Percentiles rank a stretch among this genome's conserved stretches.
Evolutionary conservation across 2,329 filamentous ascomycete genomes (phyloP).

Genomic region (Aspergillus sp.): DNA sequence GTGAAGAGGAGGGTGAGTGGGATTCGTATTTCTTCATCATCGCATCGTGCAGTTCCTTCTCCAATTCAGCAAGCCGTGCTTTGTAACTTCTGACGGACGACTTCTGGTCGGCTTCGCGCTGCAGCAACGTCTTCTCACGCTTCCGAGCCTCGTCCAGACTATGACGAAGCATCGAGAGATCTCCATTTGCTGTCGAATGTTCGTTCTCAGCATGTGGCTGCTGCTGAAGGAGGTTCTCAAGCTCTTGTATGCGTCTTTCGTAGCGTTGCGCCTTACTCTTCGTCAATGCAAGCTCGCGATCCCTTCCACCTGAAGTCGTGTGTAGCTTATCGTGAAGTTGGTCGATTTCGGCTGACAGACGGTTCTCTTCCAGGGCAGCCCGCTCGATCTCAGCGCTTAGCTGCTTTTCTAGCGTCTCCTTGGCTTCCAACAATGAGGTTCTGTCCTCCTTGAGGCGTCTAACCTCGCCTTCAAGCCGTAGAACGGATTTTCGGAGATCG

Average conservation of each 20-base stretch:
- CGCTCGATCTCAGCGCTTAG: conserved; percentile 68
- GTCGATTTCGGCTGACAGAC: conserved; percentile 53
- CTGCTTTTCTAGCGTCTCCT: conserved; percentile 62
- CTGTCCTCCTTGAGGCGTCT: conserved; percentile 68
- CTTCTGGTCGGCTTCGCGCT: conserved; percentile 67
- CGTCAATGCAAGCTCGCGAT: conserved; percentile 53
- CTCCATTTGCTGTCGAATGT: conserved; percentile 40
- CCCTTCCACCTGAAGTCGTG: conserved; percentile 41
- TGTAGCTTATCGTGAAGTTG: conserved; percentile 56
- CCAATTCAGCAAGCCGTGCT: conserved; percentile 65
- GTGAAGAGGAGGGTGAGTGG: conserved; percentile 57
- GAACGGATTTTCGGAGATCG: conserved; percentile 67
- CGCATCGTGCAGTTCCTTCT: conserved; percentile 67
- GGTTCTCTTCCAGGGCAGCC: conserved; percentile 66
- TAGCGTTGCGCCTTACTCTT: conserved; percentile 66
- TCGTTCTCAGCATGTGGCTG: conserved; percentile 48
- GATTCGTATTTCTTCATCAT: conserved; percentile 54
- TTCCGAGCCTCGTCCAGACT: conserved; percentile 66
- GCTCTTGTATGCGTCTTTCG: conserved; percentile 57
- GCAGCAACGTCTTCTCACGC: conserved; percentile 65
- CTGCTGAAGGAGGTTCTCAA: conserved; percentile 57
- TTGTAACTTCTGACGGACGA: conserved; percentile 65
- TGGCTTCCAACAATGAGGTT: conserved; percentile 57
- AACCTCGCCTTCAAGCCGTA: conserved; percentile 68
- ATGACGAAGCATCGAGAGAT: conserved; percentile 63